These are phyloP conservation scores for Yamadazyma akitaensis DNA, from an alignment of 805 yeast species.

Conservation along the genomic window DNA sequence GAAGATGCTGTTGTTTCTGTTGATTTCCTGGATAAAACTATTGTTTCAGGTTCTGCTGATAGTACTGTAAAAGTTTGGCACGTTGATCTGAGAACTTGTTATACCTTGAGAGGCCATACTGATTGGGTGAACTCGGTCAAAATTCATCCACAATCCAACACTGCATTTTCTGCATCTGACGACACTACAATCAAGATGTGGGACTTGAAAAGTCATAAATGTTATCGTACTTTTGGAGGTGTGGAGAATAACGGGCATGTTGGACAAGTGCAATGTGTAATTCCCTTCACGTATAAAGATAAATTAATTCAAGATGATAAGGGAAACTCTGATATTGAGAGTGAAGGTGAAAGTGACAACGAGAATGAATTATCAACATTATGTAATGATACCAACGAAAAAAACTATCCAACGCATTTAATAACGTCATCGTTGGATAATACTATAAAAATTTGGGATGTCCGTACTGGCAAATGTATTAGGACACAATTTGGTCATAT, in stretches of 20 bases:
- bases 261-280: conserved; percentile 90
- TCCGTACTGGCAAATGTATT: conserved; percentile 79
- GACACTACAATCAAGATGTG: conserved; percentile 93
- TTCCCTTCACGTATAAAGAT: conserved; percentile 77
- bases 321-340: conserved; percentile 28
- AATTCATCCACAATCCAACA: conserved; percentile 73
- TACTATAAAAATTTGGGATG: conserved; percentile 91
- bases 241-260: conserved; percentile 76
- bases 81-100: conserved; percentile 88
- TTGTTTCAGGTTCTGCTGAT: conserved; percentile 93
- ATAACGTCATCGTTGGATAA: conserved; percentile 87
- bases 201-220: conserved; percentile 80
- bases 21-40: conserved; percentile 73
- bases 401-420: conserved; percentile 72
- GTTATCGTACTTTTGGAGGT: conserved; percentile 78
- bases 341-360: conserved; percentile 17
- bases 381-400: conserved; percentile 14
- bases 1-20: conserved; percentile 80
- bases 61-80: conserved; percentile 94
- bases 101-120: conserved; percentile 87
- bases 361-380: conserved; percentile 6
- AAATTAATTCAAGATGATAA: conserved; percentile 45
- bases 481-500: conserved; percentile 97
- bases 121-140: conserved; percentile 92
- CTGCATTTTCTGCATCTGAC: conserved; percentile 84